Conservation (phyloP, 2,329 filamentous ascomycete species). For the Stagonosporopsis cucurbitacearum region DNA sequence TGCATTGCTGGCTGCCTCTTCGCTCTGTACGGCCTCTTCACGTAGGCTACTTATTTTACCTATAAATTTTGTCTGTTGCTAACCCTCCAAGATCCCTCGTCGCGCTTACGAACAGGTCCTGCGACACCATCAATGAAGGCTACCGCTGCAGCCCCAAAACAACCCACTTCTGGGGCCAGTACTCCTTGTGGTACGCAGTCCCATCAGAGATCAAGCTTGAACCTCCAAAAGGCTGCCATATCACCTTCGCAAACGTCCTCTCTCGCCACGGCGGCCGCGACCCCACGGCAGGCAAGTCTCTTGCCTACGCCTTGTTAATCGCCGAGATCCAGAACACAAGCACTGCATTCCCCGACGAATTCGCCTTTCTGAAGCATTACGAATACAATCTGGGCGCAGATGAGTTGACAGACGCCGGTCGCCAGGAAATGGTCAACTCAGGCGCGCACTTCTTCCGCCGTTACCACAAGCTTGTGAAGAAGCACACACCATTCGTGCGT, state of each 20-base stretch:
- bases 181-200: conserved; percentile 82
- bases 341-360: conserved; percentile 65
- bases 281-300: conserved; percentile 73
- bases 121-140: conserved; percentile 62
- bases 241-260: conserved; percentile 82
- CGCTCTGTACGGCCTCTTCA: conserved; percentile 33
- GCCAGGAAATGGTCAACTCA: conserved; percentile 74
- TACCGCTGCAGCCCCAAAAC: conserved; percentile 69
- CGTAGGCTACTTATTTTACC: conserved; percentile 21
- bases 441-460: conserved; percentile 77
- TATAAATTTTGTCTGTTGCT: conserved; percentile 1
- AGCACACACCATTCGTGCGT: conserved; percentile 72
- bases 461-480: conserved; percentile 68
- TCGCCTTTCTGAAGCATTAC: conserved; percentile 74
- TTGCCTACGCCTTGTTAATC: conserved; percentile 68
- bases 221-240: conserved; percentile 70
- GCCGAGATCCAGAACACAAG: conserved; percentile 67
- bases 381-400: conserved; percentile 74
- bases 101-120: conserved; percentile 43
- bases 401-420: conserved; percentile 71
- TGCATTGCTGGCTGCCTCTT: conserved; percentile 27
- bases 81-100: conserved; percentile 28
- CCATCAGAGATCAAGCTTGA: conserved; percentile 67
- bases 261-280: conserved; percentile 86
- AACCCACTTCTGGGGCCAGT: conserved; percentile 82